Base-by-base conservation (phyloP, 352 stramenopile species). In the Pythium phragmitis region DNA sequence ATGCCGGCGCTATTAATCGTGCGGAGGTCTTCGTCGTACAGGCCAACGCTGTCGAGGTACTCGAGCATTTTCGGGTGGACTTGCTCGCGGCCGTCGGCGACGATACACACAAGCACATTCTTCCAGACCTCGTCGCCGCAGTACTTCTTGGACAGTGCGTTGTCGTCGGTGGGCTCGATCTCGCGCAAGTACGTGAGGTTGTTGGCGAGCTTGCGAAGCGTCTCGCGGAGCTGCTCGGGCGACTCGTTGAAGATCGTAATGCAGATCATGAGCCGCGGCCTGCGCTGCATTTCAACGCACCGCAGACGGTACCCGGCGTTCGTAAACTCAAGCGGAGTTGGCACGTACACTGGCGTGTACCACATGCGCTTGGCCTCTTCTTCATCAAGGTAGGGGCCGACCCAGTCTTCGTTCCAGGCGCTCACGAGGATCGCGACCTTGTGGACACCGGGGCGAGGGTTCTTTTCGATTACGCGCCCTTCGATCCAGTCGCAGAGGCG, bases 231-330 rank as follows among this genome's bases (percentile, higher is more conserved):
- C 57, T 92, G 76, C 34, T 79, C 67, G 5, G 80, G 80, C 0
- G 69, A 70, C 72, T 95, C 86, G 61, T 95, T 95, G 71, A 89
- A 95, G 73, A 93, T 91, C 28, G 84, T 95, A 67, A 95, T 91
- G 55, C 84, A 90, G 33, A 95, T 83, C 80, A 96, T 88, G 5
- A 94, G 69, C n/a, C 77, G 65, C 4, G 85, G 87, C 0, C 83
- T 80, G 26, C 87, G 81, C 7, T 81, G 66, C 45, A 85, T 82
- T 69, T 94, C 83, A 47, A 94, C 84, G 46, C 81, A 92, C 4
- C 85, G 87, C 11, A 95, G 59, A 11, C 84, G 82, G 66, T 94
- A 91, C 16, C 87, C 85, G 9, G 77, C 48, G 61, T 88, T 89
- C 6, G 87, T 92, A 42, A 94, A 95, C 56, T 92, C 80, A 13